Conservation (phyloP, 768 basidiomycete genomes). For the Collybia nuda region DNA sequence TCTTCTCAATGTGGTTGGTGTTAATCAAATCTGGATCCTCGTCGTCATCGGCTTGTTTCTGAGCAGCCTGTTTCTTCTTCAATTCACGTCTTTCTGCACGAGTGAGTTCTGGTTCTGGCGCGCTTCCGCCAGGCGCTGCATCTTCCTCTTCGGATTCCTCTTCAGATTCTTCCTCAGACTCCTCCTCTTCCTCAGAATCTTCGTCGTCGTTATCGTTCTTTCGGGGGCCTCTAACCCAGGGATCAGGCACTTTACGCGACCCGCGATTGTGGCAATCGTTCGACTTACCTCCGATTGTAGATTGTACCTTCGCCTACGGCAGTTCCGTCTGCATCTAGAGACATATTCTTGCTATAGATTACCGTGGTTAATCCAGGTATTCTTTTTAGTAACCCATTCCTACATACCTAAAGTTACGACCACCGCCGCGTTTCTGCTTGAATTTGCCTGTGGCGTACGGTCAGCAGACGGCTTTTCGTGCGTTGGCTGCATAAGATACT, state of each 20-base stretch:
- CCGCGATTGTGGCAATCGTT: conserved; percentile 4
- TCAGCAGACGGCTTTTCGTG: background rate
- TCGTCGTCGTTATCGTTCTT: conserved; percentile 41
- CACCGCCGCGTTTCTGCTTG: conserved; percentile 87
- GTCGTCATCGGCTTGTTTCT: conserved; percentile 48
- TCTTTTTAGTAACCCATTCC: conserved; percentile 1
- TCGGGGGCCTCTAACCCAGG: conserved; percentile 11
- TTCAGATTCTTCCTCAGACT: conserved; percentile 44
- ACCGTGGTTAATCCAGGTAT: conserved; percentile 7
- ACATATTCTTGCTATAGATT: conserved; percentile 54
- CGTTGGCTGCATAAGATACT: conserved; percentile 2
- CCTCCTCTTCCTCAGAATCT: conserved; percentile 42
- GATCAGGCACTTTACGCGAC: conserved; percentile 11
- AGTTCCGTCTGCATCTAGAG: conserved; percentile 55
- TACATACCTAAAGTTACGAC: conserved; percentile 75
- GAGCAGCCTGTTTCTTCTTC: conserved; percentile 76
- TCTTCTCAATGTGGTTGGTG: conserved; percentile 75
- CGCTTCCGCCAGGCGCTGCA: conserved; percentile 23
- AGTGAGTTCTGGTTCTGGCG: conserved; percentile 54
- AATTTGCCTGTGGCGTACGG: conserved; percentile 56
- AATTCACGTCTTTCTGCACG: conserved; percentile 74
- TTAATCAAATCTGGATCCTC: conserved; percentile 76
- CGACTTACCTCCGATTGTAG: conserved; percentile 44
- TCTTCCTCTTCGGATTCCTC: conserved; percentile 41
- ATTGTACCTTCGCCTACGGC: conserved; percentile 39